Evolutionary conservation across 1,139 yeast species (phyloP).

Genomic region (Magnusiomyces ingens): DNA sequence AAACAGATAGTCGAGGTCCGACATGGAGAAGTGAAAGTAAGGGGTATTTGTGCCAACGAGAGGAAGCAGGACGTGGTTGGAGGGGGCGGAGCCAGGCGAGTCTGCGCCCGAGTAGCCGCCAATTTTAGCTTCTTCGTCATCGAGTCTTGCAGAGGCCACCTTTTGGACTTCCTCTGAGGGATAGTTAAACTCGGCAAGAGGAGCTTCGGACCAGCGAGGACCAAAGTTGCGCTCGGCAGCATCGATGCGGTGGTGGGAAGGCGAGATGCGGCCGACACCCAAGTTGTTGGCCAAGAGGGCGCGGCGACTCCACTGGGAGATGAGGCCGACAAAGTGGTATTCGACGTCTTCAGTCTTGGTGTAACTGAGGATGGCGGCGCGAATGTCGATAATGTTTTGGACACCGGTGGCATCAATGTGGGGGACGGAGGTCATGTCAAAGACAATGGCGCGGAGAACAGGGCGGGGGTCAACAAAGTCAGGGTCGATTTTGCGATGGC

Average conservation of each 20-base stretch:
- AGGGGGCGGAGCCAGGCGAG: background rate
- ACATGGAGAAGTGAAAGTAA: slow-evolving; percentile 81
- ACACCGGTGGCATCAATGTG: slow-evolving; percentile 73
- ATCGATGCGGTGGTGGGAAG: background rate
- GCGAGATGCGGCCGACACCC: slow-evolving; percentile 42
- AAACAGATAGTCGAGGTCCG: slow-evolving; percentile 45
- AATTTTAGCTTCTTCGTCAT: background rate
- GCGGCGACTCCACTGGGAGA: slow-evolving; percentile 81
- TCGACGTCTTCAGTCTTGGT: slow-evolving; percentile 74
- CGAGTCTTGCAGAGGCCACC: background rate
- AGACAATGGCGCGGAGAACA: slow-evolving; percentile 57
- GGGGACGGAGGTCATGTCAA: slow-evolving; percentile 74
- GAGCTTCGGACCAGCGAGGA: background rate
- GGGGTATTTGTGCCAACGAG: slow-evolving; percentile 72
- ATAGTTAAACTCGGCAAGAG: background rate
- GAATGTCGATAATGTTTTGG: slow-evolving; percentile 69
- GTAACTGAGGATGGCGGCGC: slow-evolving; percentile 63
- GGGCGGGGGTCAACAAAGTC: slow-evolving; percentile 51
- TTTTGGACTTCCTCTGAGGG: background rate
- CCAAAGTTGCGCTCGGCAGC: slow-evolving; percentile 6
- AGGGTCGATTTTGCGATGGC: slow-evolving; percentile 5
- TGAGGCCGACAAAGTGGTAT: slow-evolving; percentile 79
- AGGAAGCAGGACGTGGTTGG: slow-evolving; percentile 38
- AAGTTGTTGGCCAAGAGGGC: slow-evolving; percentile 72
- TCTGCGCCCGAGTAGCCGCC: background rate